Conservation (phyloP, 2,329 filamentous ascomycete species). For the Fusarium fujikuroi region DNA sequence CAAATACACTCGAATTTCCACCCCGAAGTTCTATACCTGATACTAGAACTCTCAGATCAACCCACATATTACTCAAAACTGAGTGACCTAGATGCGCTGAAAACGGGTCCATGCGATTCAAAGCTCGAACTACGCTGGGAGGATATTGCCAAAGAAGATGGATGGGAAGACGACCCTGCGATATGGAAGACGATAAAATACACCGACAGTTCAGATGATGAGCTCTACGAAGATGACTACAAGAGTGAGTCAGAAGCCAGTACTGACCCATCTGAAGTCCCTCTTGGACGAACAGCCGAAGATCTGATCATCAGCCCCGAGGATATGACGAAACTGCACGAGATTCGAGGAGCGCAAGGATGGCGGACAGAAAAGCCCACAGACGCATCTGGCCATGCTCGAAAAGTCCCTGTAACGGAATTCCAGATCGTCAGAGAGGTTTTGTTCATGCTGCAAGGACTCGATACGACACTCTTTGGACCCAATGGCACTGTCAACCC, state of each 20-base stretch:
- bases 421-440: slow-evolving; percentile 79
- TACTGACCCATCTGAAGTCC: slow-evolving; percentile 46
- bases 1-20: slow-evolving; percentile 69
- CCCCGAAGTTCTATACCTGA: slow-evolving; percentile 81
- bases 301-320: slow-evolving; percentile 51
- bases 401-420: slow-evolving; percentile 70
- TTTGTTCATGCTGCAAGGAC: slow-evolving; percentile 85
- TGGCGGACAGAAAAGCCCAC: slow-evolving; percentile 50
- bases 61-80: slow-evolving; percentile 77
- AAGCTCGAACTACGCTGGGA: slow-evolving; percentile 74
- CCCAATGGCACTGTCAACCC: slow-evolving; percentile 52
- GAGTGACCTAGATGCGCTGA: slow-evolving; percentile 68
- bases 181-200: slow-evolving; percentile 80
- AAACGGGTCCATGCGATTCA: slow-evolving; percentile 53
- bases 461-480: slow-evolving; percentile 78
- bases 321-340: slow-evolving; percentile 47
- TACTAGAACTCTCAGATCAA: slow-evolving; percentile 84
- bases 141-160: slow-evolving; percentile 80
- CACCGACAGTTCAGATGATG: slow-evolving; percentile 71
- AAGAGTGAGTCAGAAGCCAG: slow-evolving; percentile 50
- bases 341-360: slow-evolving; percentile 48
- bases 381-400: slow-evolving; percentile 48
- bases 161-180: slow-evolving; percentile 72
- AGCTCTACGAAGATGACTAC: slow-evolving; percentile 49
- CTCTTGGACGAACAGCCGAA: slow-evolving; percentile 40